A percentile compares a stretch with the other conserved stretches of the same genome.
Evolutionary conservation across 148 eudicot genomes (phyloP).

Genomic region (Salicornia ramosissima): DNA sequence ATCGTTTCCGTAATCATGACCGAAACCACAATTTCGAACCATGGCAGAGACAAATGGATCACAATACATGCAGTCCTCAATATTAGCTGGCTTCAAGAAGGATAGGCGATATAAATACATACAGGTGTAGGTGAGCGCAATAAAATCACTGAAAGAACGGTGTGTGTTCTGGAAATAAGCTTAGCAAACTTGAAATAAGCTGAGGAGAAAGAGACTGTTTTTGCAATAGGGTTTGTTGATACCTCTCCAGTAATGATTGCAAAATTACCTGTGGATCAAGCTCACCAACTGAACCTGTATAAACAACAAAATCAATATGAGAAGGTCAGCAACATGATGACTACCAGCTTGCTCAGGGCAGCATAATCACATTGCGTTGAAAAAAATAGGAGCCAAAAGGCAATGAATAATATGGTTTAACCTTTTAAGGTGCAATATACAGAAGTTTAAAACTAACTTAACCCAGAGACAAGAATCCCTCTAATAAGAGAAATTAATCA

Average conservation of each 20-base stretch:
- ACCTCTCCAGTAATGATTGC: conserved; percentile 38
- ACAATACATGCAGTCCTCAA: neutral
- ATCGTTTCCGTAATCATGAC: no score
- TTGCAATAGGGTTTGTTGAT: conserved; percentile 39
- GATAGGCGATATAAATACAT: neutral
- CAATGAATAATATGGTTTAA: neutral
- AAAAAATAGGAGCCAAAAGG: neutral
- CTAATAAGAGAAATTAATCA: no score
- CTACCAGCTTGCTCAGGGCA: neutral
- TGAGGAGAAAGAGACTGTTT: conserved; percentile 38
- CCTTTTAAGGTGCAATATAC: neutral
- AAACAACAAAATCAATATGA: neutral
- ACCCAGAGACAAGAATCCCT: neutral
- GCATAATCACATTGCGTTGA: neutral
- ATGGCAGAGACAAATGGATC: neutral
- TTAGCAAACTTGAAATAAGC: conserved; percentile 42
- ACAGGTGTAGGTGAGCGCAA: neutral
- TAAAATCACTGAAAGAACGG: conserved; percentile 29
- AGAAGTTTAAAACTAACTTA: neutral
- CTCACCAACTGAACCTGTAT: conserved; percentile 47
- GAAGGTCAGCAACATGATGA: neutral
- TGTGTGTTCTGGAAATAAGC: conserved; percentile 45
- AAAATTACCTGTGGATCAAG: conserved; percentile 42
- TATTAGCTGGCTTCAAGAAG: neutral
- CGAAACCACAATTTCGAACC: no score